Conservation (phyloP, 1,284 basidiomycete genomes). For the Veloboletus limbatus region DNA sequence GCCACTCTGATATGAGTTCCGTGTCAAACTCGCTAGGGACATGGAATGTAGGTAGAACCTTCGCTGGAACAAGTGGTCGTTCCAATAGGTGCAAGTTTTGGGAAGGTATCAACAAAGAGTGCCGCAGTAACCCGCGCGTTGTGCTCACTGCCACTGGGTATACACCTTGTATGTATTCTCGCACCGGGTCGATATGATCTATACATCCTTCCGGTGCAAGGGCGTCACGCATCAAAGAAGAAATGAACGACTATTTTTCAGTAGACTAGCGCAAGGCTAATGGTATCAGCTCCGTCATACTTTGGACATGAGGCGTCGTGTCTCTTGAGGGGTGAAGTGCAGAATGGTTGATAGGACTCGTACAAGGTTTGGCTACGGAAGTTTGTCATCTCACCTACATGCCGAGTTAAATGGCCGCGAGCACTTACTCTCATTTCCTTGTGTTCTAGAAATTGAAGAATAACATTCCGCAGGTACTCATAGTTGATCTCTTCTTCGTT, state of each 20-base stretch:
- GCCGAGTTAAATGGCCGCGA: background rate
- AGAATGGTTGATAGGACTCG: constrained; percentile 88
- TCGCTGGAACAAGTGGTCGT: background rate
- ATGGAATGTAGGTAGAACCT: constrained; percentile 39
- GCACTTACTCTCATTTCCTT: constrained; percentile 79
- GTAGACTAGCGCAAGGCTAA: background rate
- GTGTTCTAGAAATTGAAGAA: constrained; percentile 89
- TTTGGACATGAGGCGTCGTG: constrained; percentile 78
- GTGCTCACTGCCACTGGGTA: too few species aligned
- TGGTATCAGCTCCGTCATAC: constrained; percentile 38
- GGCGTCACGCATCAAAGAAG: background rate
- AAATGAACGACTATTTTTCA: background rate
- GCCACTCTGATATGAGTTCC: constrained; percentile 69
- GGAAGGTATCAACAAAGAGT: too few species aligned
- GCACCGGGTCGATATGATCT: background rate
- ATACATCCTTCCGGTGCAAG: background rate
- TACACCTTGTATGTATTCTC: background rate
- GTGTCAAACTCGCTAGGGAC: constrained; percentile 64
- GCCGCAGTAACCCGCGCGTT: too few species aligned
- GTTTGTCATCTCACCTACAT: constrained; percentile 10
- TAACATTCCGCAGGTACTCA: constrained; percentile 94
- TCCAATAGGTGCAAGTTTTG: background rate
- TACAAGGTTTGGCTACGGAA: constrained; percentile 76
- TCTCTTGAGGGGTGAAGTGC: constrained; percentile 92
- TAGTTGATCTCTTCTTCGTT: constrained; percentile 90